Percentiles rank a stretch among this genome's conserved stretches.
These are phyloP conservation scores for Trichophyton simii DNA, from an alignment of 2,329 filamentous ascomycete species.

Conservation along the genomic window DNA sequence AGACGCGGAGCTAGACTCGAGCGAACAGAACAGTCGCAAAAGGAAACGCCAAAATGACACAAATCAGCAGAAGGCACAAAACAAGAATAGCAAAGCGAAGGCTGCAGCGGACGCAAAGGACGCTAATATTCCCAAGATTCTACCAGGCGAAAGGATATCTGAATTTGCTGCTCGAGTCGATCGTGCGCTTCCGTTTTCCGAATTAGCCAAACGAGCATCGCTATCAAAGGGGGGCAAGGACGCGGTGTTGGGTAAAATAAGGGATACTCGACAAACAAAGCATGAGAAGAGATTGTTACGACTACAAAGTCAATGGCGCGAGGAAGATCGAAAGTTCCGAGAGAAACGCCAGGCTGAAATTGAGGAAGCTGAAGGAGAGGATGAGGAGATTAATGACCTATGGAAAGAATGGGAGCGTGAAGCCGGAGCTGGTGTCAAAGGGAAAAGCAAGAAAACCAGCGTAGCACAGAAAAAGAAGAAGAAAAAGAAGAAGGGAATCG, in stretches of 20 bases:
- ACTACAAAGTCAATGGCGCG: slow-evolving; percentile 47
- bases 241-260: slow-evolving; percentile 19
- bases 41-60: slow-evolving; percentile 30
- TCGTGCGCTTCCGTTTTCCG: slow-evolving; percentile 63
- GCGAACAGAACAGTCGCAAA: slow-evolving; percentile 36
- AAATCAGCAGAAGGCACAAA: slow-evolving; percentile 7
- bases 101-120: slow-evolving; percentile 11
- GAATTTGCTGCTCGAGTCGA: slow-evolving; percentile 77
- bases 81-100: slow-evolving; percentile 8
- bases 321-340: slow-evolving; percentile 43
- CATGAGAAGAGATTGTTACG: slow-evolving; percentile 67
- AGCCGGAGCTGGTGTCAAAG: slow-evolving; percentile 39
- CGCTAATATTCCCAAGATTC: slow-evolving; percentile 49
- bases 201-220: slow-evolving; percentile 38
- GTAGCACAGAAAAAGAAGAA: slow-evolving; percentile 50
- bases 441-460: slow-evolving; percentile 48
- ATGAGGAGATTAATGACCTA: slow-evolving; percentile 50
- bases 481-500: slow-evolving; percentile 31
- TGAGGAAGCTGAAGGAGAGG: slow-evolving; percentile 51
- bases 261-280: slow-evolving; percentile 55
- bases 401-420: slow-evolving; percentile 52
- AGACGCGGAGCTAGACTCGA: slow-evolving; percentile 5
- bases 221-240: slow-evolving; percentile 39
- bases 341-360: slow-evolving; percentile 69
- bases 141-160: slow-evolving; percentile 68